A percentile compares a stretch with the other conserved stretches of the same genome.
phyloP scores from a whole-genome alignment of 805 yeast species.

The Saccharomycopsis vini region DNA sequence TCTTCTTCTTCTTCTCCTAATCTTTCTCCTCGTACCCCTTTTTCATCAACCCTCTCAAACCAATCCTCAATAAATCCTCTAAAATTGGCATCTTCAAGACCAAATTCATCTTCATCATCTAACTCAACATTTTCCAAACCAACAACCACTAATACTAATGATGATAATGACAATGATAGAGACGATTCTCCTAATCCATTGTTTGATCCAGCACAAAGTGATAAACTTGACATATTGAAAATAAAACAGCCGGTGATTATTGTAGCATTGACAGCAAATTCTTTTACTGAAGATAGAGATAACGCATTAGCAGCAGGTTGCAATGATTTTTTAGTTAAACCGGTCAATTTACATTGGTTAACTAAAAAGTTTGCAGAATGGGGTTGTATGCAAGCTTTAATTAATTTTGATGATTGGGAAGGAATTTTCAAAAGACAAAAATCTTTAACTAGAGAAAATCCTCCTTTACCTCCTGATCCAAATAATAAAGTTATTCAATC shows the following conservation, averaged over 20 bases:
- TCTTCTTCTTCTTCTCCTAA: not conserved
- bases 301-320: constrained; percentile 96
- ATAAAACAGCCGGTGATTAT: constrained; percentile 94
- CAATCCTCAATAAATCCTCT: not conserved
- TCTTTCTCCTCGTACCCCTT: no score
- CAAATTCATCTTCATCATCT: not conserved
- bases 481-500: no score
- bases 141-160: constrained; percentile 16
- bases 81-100: not conserved
- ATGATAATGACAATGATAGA: constrained; percentile 28
- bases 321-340: constrained; percentile 91
- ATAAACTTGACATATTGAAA: constrained; percentile 47
- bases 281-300: constrained; percentile 74
- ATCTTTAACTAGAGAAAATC: not conserved
- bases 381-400: constrained; percentile 99
- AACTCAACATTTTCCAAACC: no score
- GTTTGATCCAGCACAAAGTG: constrained; percentile 27
- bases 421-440: constrained; percentile 23
- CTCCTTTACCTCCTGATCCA: no score
- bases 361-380: constrained; percentile 91
- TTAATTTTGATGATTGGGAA: constrained; percentile 91
- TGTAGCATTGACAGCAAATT: constrained; percentile 92
- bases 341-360: constrained; percentile 90
- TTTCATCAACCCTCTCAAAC: no score
- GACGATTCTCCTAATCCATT: constrained; percentile 21